Percentiles rank a stretch among this genome's conserved stretches.
phyloP scores from a whole-genome alignment of 768 basidiomycete genomes.

The Tulasnella sp. region DNA sequence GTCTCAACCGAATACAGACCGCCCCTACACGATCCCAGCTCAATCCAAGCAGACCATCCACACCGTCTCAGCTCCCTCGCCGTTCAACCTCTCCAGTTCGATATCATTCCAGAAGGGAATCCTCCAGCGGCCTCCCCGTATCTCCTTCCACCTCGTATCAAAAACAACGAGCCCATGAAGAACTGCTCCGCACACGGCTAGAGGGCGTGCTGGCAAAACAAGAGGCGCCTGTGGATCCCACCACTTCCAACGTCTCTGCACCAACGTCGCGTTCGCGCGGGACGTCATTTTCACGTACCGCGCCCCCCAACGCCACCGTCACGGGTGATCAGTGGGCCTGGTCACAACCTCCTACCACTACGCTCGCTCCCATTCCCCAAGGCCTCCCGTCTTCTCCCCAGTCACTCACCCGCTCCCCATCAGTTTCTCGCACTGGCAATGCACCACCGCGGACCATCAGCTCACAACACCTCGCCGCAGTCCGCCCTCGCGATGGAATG shows the following conservation, averaged over 20 bases:
- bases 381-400: neutral
- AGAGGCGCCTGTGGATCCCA: neutral
- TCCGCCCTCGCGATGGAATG: neutral
- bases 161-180: slow-evolving; percentile 7
- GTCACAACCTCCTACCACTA: neutral
- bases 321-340: slow-evolving; percentile 6
- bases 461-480: slow-evolving; percentile 1
- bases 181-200: neutral
- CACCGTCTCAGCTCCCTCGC: slow-evolving; percentile 13
- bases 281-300: slow-evolving; percentile 5
- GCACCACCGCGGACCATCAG: neutral
- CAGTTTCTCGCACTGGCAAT: neutral
- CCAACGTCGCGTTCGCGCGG: neutral
- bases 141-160: neutral
- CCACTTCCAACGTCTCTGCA: neutral
- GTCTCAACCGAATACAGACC: slow-evolving; percentile 8
- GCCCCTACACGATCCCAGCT: neutral
- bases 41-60: slow-evolving; percentile 7
- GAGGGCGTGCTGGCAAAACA: slow-evolving; percentile 10
- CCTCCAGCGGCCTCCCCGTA: neutral
- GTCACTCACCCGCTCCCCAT: neutral
- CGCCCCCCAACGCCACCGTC: slow-evolving; percentile 1
- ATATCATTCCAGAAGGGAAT: slow-evolving; percentile 4
- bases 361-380: neutral
- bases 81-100: slow-evolving; percentile 4